Evolutionary conservation across 768 basidiomycete genomes (phyloP).

Genomic region (Mycena haematopus): DNA sequence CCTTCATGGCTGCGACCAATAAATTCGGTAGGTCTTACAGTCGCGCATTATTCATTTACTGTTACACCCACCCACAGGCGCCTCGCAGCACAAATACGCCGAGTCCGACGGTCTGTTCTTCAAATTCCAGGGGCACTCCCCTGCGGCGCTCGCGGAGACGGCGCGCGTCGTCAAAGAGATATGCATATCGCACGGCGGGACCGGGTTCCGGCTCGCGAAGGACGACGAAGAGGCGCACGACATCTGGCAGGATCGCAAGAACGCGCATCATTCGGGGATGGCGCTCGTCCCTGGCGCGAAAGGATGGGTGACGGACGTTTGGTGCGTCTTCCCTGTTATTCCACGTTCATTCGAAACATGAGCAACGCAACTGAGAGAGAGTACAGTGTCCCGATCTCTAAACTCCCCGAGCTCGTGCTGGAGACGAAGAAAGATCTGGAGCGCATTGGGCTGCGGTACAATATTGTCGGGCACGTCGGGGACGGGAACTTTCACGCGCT

Average conservation of each 20-base stretch:
- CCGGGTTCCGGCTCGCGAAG: constrained; percentile 69
- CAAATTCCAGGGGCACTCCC: constrained; percentile 82
- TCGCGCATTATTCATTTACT: too few relatives aligned
- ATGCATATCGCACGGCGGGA: constrained; percentile 69
- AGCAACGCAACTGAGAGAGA: too few relatives aligned
- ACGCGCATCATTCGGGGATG: constrained; percentile 63
- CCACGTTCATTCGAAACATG: too few relatives aligned
- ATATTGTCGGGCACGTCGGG: constrained; percentile 24
- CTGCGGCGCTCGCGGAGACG: constrained; percentile 63
- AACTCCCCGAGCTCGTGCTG: constrained; percentile 21
- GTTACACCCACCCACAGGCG: neutral
- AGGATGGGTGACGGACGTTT: constrained; percentile 81
- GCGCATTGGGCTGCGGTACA: constrained; percentile 14
- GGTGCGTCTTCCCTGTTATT: too few relatives aligned
- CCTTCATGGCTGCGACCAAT: constrained; percentile 71
- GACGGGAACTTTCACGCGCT: constrained; percentile 61
- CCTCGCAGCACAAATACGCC: constrained; percentile 60
- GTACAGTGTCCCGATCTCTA: constrained; percentile 16
- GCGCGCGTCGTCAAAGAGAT: constrained; percentile 64
- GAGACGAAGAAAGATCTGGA: constrained; percentile 22
- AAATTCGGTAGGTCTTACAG: constrained; percentile 46
- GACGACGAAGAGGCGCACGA: constrained; percentile 68
- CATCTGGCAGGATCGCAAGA: constrained; percentile 78
- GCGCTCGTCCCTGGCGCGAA: constrained; percentile 64
- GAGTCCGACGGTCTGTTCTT: constrained; percentile 80